phyloP scores from a whole-genome alignment of 129 eudicot species.

The Flaveria brownii region DNA sequence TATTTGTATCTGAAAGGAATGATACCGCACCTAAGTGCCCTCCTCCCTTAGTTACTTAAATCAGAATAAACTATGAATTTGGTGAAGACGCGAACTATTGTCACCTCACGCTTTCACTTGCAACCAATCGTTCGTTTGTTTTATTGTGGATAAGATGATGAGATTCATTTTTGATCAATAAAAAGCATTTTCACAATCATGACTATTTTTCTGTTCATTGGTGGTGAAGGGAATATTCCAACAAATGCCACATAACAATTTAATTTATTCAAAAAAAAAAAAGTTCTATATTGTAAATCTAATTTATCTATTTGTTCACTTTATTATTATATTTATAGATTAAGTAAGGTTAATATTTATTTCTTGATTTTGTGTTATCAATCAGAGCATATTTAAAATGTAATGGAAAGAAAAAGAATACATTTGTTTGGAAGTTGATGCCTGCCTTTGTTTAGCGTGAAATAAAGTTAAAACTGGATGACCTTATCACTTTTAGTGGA shows the following conservation, averaged over 20 bases:
- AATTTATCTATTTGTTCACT: neutral
- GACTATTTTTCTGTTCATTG: conserved; percentile 11
- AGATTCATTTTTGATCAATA: conserved; percentile 20
- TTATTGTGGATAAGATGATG: conserved; percentile 27
- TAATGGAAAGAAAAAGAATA: neutral
- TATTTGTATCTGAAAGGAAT: too few relatives aligned
- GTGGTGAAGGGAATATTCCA: conserved; percentile 10
- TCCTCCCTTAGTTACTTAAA: too few relatives aligned
- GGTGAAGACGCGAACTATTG: conserved; percentile 25
- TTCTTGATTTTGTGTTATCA: neutral
- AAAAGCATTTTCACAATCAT: conserved; percentile 31
- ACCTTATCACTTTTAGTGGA: conserved; percentile 31
- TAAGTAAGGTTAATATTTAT: neutral
- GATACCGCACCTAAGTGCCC: too few relatives aligned
- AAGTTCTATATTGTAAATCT: neutral
- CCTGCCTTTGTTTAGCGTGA: conserved; percentile 11
- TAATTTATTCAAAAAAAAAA: neutral
- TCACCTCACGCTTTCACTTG: conserved; percentile 31
- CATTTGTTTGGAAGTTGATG: neutral
- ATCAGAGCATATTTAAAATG: neutral
- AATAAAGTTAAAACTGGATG: conserved; percentile 29
- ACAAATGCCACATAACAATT: neutral
- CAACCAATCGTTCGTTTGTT: conserved; percentile 27
- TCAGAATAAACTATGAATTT: neutral
- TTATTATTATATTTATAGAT: neutral